Base-by-base conservation (phyloP, 495 filamentous ascomycete species). In the Corynascus novoguineensis region DNA sequence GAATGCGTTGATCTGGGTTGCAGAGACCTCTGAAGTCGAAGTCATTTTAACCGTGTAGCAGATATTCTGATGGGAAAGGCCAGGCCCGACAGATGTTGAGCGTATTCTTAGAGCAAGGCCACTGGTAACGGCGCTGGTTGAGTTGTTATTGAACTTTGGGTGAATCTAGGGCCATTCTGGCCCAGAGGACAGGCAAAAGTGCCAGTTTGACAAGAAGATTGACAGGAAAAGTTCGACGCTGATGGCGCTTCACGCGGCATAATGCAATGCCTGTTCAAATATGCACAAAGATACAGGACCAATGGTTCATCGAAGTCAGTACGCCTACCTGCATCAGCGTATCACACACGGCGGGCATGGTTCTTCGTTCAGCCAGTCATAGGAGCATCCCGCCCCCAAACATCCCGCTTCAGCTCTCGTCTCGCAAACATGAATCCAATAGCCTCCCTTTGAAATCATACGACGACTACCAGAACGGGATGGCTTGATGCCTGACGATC, bases 361-460 rank as follows among this genome's bases (percentile, higher is more conserved):
- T 22, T 12, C 3, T 5, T 28, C 10, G 47, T 14, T 19, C 34
- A 17, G 7, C 49, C 49, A 51, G 49, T 40, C 19, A 51, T 27
- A 2, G 34, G 3, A 19, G 3, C 22, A 40, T 15, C 21, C 49
- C 22, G 22, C 9, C 34, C 31, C 17, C 34, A 32, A 40, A 55
- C 14, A 15, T 32, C 19, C 29, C 27, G 28, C n/a, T 55, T 55
- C 53, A 55, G 53, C 53, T 55, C 28, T 15, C 29, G 38, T 55
- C 53, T 2, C 12, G 40, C 53, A 55, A 48, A 42, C 41, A 41
- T 8, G 8, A 28, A 19, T 8, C 53, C 53, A 55, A 34, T 47
- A 6, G 9, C 31, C 15, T 22, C n/a, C 11, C 19, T 2, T 28
- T 8, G 19, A 17, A 28, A 8, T 34, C 6, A 4, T 1, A 1